These are phyloP conservation scores for Camellia granthamiana DNA, from an alignment of 148 eudicot genomes.

Conservation along the genomic window DNA sequence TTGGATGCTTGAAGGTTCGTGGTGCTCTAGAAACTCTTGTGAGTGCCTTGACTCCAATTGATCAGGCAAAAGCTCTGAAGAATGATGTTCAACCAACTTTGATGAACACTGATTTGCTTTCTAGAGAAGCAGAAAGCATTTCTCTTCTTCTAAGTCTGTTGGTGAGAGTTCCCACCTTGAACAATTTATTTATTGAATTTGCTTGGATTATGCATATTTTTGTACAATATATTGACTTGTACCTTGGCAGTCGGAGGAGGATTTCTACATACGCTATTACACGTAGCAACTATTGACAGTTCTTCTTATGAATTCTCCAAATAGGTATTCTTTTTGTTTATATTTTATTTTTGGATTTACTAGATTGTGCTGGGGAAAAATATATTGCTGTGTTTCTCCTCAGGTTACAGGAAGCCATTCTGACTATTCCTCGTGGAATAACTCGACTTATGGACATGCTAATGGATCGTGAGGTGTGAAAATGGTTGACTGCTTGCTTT, in stretches of 20 bases:
- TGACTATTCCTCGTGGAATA: conserved; percentile 90
- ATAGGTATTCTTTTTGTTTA: conserved; percentile 46
- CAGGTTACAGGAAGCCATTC: conserved; percentile 96
- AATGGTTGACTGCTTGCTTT: not conserved
- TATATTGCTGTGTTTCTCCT: conserved; percentile 28
- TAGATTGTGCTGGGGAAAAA: conserved; percentile 6
- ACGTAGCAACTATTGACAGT: conserved; percentile 89
- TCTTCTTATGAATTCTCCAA: conserved; percentile 78
- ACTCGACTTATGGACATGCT: conserved; percentile 98
- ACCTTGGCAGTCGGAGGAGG: conserved; percentile 79
- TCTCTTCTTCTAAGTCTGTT: conserved; percentile 84
- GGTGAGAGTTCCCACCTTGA: conserved; percentile 46
- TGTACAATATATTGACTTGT: conserved; percentile 18
- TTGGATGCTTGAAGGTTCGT: conserved; percentile 56
- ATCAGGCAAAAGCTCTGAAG: conserved; percentile 55
- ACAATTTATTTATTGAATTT: conserved; percentile 2
- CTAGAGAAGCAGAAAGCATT: conserved; percentile 85
- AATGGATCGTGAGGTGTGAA: conserved; percentile 93
- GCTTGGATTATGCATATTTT: not conserved
- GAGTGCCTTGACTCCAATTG: conserved; percentile 85
- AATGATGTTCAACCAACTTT: conserved; percentile 82
- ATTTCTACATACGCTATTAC: conserved; percentile 90
- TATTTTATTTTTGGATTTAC: not conserved
- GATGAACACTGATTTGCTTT: conserved; percentile 87
- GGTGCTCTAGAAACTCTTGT: conserved; percentile 97